Evolutionary conservation across 1,139 yeast genomes (phyloP), one percentile per base, ranked within the genome.

Genomic region (Yamadazyma triangularis): DNA sequence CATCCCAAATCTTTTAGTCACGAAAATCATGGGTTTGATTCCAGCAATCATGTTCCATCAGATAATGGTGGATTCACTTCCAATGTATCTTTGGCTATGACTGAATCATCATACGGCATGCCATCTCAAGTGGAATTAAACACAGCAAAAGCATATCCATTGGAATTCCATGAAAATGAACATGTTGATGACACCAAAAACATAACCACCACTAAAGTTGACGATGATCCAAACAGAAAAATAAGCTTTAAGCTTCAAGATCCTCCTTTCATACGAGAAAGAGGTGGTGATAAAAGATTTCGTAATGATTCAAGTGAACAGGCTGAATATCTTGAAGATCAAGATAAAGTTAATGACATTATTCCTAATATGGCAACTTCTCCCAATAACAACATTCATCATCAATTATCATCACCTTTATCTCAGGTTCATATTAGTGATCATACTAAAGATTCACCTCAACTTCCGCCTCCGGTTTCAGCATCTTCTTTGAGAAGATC

Each of bases 391-490:
- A 27, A 29, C 14, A 22, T 32, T 5, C 11, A 31, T 12, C 34
- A 28, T 14, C 43, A 35, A 16, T 32, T 36, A 25, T 45, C 51
- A 11, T 50, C 60, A 1, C 59, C 63, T 1, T 33, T 48, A 23
- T 44, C 60, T 7, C 40, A 42, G 12, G 24, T 42, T 2, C 40
- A 38, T 2, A 24, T 33, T 8, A 41, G 40, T 18, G 48, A 49
- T 24, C 50, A 47, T 31, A 37, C 47, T 2, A 53, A 55, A 31
- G 56, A 58, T 4, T 58, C 66, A 4, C 65, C 65, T 4, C 67
- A 59, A 34, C 41, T 60, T 14, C 65, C 65, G 8, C 64, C 65
- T 4, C 58, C 60, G 8, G 30, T 52, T 11, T 40, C 51, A 0
- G 24, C 52, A 2, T 28, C 50, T 3, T 45, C 59, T 8, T 40